Percentiles rank a stretch among this genome's conserved stretches.
Conservation (phyloP, 768 basidiomycete species). For the Coprinopsis marcescibilis region DNA sequence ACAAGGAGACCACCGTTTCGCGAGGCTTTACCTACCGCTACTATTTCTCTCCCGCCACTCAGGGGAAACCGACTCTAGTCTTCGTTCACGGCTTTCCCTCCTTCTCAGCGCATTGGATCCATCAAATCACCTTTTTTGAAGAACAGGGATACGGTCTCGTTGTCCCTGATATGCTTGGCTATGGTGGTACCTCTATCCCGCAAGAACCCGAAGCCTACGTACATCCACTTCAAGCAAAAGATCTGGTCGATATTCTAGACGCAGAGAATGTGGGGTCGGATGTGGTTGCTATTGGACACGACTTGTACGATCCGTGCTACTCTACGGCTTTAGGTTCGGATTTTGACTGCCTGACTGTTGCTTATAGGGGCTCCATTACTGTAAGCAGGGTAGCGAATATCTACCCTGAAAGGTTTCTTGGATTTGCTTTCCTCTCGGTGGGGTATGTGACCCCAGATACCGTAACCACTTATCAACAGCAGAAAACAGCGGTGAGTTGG, state of each 20-base stretch:
- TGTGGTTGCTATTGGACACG: constrained; percentile 39
- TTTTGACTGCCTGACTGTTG: neutral
- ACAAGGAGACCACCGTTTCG: constrained; percentile 23
- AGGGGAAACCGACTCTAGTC: constrained; percentile 29
- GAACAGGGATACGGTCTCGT: constrained; percentile 38
- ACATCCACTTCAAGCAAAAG: constrained; percentile 31
- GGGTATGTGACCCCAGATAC: constrained; percentile 25
- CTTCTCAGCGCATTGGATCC: constrained; percentile 34
- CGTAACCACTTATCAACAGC: neutral
- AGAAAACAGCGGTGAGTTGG: neutral
- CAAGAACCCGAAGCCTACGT: constrained; percentile 32
- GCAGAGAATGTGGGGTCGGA: constrained; percentile 29
- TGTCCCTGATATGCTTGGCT: constrained; percentile 46
- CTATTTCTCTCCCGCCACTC: constrained; percentile 17
- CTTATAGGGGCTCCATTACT: constrained; percentile 37
- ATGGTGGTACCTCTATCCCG: constrained; percentile 45
- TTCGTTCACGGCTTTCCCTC: constrained; percentile 44
- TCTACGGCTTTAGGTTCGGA: neutral
- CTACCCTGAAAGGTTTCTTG: constrained; percentile 33
- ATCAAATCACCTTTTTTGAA: constrained; percentile 34
- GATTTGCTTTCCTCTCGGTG: constrained; percentile 34
- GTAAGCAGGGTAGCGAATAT: constrained; percentile 33
- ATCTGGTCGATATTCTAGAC: constrained; percentile 39
- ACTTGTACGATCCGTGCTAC: constrained; percentile 25
- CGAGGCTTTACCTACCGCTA: constrained; percentile 37